These are phyloP conservation scores for Chaetomium tenue DNA, from an alignment of 495 filamentous ascomycete species.

Conservation along the genomic window DNA sequence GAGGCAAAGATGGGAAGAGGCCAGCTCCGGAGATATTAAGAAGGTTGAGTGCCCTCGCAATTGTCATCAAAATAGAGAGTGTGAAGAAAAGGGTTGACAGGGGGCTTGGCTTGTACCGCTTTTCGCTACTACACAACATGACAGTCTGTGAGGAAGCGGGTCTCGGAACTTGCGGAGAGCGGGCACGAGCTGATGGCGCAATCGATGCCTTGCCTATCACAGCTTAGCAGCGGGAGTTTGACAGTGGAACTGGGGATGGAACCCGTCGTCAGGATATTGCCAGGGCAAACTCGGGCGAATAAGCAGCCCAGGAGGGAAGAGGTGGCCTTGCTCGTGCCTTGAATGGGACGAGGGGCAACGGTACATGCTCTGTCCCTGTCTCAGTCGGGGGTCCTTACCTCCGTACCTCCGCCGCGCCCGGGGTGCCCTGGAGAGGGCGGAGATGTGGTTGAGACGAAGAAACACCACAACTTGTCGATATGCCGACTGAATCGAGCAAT, in stretches of 20 bases:
- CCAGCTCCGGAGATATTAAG: not conserved
- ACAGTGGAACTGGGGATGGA: conserved; percentile 1
- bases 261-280: conserved; percentile 9
- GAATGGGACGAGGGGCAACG: not conserved
- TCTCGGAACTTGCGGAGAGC: conserved; percentile 15
- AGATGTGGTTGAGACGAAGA: not conserved
- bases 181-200: conserved; percentile 32
- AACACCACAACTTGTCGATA: not conserved
- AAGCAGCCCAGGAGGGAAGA: not conserved
- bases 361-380: not conserved
- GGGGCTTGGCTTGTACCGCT: not conserved
- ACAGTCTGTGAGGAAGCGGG: conserved; percentile 13
- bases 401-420: not conserved
- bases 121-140: not conserved
- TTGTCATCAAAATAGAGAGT: not conserved
- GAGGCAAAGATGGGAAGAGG: not conserved
- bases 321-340: not conserved
- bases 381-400: too few species aligned
- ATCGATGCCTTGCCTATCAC: conserved; percentile 32
- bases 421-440: too few species aligned
- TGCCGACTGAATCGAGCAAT: not conserved
- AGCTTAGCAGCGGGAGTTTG: conserved; percentile 20
- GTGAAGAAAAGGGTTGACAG: not conserved
- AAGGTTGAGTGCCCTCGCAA: not conserved
- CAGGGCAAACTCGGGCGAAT: not conserved